Conservation (phyloP, 768 basidiomycete genomes). For the Pleurotus sapidus region DNA sequence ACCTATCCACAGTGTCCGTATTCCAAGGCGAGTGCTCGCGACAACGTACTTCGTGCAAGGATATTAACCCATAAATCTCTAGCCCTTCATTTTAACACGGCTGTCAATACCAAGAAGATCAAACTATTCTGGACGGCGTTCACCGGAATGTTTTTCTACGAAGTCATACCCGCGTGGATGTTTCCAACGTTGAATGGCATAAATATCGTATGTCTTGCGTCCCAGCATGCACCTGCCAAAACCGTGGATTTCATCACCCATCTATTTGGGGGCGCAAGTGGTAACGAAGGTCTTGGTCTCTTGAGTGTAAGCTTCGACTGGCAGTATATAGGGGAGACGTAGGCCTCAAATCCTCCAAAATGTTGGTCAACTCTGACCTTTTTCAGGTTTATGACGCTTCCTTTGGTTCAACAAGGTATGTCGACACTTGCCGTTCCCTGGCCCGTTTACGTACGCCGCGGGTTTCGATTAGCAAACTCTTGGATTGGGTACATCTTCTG, state of each 20-base stretch:
- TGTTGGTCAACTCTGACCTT: background rate
- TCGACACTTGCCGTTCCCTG: background rate
- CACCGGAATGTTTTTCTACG: constrained; percentile 49
- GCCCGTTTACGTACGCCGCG: background rate
- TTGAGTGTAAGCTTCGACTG: constrained; percentile 62
- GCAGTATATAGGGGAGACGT: constrained; percentile 57
- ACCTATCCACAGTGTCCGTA: constrained; percentile 52
- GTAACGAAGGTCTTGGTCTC: constrained; percentile 66
- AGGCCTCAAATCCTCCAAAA: constrained; percentile 5
- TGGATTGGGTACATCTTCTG: constrained; percentile 37
- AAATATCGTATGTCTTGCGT: constrained; percentile 58
- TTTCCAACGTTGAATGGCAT: constrained; percentile 65
- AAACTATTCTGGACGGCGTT: constrained; percentile 53
- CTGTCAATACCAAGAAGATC: constrained; percentile 43
- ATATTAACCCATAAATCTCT: background rate
- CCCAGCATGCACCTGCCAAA: constrained; percentile 39
- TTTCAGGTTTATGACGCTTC: constrained; percentile 48
- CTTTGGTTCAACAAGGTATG: constrained; percentile 53
- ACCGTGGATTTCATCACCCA: constrained; percentile 52
- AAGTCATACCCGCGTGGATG: constrained; percentile 52
- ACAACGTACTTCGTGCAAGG: background rate
- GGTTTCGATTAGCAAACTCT: constrained; percentile 27
- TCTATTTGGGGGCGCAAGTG: constrained; percentile 62
- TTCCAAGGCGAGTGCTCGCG: constrained; percentile 45
- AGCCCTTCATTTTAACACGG: constrained; percentile 48